phyloP scores from a whole-genome alignment of 805 yeast species.

The Komagataella ulmi region DNA sequence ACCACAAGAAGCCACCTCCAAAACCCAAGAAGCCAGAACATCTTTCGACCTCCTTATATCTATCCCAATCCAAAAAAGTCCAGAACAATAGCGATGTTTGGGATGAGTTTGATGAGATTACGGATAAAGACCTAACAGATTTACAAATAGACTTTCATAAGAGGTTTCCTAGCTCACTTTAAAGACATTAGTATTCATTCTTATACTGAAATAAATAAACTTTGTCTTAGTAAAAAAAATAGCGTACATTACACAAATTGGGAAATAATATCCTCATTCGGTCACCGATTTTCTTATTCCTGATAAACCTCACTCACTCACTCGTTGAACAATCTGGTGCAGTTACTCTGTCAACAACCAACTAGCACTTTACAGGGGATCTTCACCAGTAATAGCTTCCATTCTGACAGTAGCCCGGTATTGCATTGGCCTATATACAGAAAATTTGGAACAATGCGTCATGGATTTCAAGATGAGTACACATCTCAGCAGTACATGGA shows the following conservation, averaged over 20 bases:
- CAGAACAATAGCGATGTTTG: neutral
- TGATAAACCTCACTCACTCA: neutral
- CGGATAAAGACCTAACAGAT: slow-evolving; percentile 34
- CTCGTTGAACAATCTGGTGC: neutral
- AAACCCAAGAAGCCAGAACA: slow-evolving; percentile 54
- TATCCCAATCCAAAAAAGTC: neutral
- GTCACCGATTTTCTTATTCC: neutral
- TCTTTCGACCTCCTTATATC: slow-evolving; percentile 10
- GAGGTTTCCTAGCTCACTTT: slow-evolving; percentile 50
- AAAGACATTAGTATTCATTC: neutral
- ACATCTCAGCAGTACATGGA: slow-evolving; percentile 39
- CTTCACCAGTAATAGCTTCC: neutral
- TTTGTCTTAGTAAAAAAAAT: neutral
- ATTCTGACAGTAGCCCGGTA: neutral
- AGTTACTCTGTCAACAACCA: neutral
- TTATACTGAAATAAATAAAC: neutral
- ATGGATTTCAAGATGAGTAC: slow-evolving; percentile 55
- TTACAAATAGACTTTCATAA: slow-evolving; percentile 43
- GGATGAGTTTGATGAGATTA: neutral
- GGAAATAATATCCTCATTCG: neutral
- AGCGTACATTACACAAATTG: neutral
- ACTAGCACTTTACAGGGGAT: neutral
- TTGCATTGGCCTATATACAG: neutral
- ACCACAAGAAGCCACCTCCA: slow-evolving; percentile 33
- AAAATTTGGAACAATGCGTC: slow-evolving; percentile 24